These are phyloP conservation scores for Coemansia sp. DNA, from an alignment of 192 early-diverging fungal genomes.

Conservation along the genomic window DNA sequence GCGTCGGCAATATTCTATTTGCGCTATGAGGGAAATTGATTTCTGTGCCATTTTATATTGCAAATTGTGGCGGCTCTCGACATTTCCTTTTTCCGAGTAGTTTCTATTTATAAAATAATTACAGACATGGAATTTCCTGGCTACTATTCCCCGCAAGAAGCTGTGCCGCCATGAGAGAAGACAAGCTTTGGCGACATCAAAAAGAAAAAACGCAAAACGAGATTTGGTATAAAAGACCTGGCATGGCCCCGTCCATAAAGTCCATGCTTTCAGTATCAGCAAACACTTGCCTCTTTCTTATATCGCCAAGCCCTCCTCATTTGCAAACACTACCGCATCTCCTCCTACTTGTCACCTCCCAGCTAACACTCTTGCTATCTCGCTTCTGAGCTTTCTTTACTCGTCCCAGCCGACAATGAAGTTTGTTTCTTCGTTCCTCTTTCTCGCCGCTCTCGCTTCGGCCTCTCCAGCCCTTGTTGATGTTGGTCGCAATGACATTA, in stretches of 20 bases:
- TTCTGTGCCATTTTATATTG: no score
- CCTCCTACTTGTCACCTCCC: not conserved
- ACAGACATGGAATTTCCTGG: no score
- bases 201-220: no score
- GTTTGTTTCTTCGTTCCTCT: slow-evolving; percentile 21
- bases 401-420: slow-evolving; percentile 17
- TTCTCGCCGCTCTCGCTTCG: slow-evolving; percentile 15
- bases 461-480: slow-evolving; percentile 11
- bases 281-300: not conserved
- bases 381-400: not conserved
- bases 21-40: no score
- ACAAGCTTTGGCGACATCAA: no score
- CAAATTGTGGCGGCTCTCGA: no score
- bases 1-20: no score
- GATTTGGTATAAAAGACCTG: not conserved
- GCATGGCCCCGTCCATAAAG: not conserved
- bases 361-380: not conserved
- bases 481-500: not conserved
- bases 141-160: no score
- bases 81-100: no score
- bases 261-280: not conserved
- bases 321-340: not conserved
- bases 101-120: no score
- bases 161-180: no score
- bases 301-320: not conserved